Evolutionary conservation across 345 rosid genomes (phyloP).

Genomic region (Balakata baccata): DNA sequence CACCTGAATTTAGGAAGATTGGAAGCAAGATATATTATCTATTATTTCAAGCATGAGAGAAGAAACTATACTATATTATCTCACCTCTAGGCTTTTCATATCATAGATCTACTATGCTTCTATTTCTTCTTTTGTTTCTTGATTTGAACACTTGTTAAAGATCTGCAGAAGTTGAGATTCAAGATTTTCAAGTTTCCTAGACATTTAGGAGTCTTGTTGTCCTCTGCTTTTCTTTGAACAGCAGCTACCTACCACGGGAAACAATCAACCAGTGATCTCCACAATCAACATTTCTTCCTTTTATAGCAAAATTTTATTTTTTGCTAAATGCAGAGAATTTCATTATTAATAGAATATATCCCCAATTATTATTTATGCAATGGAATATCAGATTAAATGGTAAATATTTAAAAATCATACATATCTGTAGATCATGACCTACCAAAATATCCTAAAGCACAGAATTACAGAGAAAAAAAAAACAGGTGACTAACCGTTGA

Average conservation of each 20-base stretch:
- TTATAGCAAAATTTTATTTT: background rate
- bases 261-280: background rate
- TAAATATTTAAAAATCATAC: background rate
- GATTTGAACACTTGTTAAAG: conserved; percentile 23
- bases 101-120: conserved; percentile 23
- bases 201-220: conserved; percentile 28
- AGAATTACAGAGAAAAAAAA: no score
- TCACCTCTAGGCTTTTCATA: conserved; percentile 37
- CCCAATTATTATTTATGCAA: background rate
- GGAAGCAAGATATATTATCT: background rate
- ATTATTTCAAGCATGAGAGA: background rate
- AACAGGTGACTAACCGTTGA: no score
- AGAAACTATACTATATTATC: background rate
- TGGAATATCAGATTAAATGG: background rate
- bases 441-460: background rate
- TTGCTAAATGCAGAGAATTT: background rate
- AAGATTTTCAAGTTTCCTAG: conserved; percentile 29
- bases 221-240: conserved; percentile 18
- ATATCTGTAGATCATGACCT: background rate
- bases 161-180: conserved; percentile 30
- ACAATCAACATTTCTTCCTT: background rate
- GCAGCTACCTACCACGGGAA: conserved; percentile 25
- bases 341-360: no score
- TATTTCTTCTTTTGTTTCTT: conserved; percentile 28
- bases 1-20: conserved; percentile 30